These are phyloP conservation scores for Akanthomyces muscarius DNA, from an alignment of 2,329 filamentous ascomycete genomes.

Conservation along the genomic window DNA sequence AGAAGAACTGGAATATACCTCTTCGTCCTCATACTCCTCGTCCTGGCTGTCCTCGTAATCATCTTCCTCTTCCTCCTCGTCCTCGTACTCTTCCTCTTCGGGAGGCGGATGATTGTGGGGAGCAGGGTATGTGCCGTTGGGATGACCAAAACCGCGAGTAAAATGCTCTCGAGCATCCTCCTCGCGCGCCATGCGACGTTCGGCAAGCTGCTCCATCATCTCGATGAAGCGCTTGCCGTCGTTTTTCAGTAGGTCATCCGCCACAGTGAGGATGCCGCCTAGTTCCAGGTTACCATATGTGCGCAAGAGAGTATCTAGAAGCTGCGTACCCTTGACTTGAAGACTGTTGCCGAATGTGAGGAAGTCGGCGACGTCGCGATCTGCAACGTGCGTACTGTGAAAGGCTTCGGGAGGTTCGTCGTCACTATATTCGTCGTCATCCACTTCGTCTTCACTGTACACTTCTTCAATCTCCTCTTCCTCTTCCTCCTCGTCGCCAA, in stretches of 20 bases:
- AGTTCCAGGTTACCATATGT: constrained; percentile 47
- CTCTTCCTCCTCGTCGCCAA: constrained; percentile 53
- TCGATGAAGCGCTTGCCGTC: constrained; percentile 99
- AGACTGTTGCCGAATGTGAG: constrained; percentile 97
- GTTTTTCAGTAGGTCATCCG: constrained; percentile 96
- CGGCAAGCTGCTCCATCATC: constrained; percentile 99
- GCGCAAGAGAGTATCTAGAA: constrained; percentile 41
- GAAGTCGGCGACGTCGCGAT: constrained; percentile 74
- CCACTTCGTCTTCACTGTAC: constrained; percentile 51
- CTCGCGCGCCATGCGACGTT: constrained; percentile 94
- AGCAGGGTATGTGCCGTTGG: constrained; percentile 57
- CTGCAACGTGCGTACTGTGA: constrained; percentile 49
- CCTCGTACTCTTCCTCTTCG: constrained; percentile 70
- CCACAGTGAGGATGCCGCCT: constrained; percentile 97
- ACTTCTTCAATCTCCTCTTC: constrained; percentile 50
- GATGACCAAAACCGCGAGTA: constrained; percentile 54
- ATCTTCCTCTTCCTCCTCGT: constrained; percentile 55
- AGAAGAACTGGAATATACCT: constrained; percentile 53
- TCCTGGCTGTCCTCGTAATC: constrained; percentile 58
- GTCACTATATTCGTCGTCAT: constrained; percentile 60
- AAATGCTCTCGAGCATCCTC: constrained; percentile 70
- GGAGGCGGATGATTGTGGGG: constrained; percentile 71
- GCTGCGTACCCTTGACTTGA: constrained; percentile 75
- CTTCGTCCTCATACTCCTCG: constrained; percentile 68
- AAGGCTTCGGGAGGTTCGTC: constrained; percentile 66